Conservation (phyloP, 257 asterid species). For the Fraxinus anomala region DNA sequence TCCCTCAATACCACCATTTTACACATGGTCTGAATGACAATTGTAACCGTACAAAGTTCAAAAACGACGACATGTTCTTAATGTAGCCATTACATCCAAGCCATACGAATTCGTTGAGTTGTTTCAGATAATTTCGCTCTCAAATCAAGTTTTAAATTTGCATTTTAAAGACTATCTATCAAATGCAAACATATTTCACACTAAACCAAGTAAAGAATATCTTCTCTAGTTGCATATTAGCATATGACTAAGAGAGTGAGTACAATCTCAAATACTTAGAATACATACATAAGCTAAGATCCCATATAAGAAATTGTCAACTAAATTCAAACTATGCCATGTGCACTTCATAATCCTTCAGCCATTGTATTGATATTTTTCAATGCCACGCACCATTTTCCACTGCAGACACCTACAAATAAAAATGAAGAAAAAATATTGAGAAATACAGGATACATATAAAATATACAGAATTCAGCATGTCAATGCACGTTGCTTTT, state of each 20-base stretch:
- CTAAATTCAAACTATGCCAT: background rate
- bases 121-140: background rate
- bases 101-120: background rate
- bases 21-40: too few relatives aligned
- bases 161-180: background rate
- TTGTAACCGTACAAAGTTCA: too few relatives aligned
- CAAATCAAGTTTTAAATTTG: background rate
- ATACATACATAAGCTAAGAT: background rate
- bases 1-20: too few relatives aligned
- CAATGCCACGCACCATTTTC: background rate
- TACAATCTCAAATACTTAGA: background rate
- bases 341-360: background rate
- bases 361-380: background rate
- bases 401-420: background rate
- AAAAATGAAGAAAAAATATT: background rate
- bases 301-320: background rate
- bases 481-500: background rate
- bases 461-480: background rate
- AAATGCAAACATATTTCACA: background rate
- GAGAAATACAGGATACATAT: background rate
- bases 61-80: too few relatives aligned
- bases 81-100: background rate
- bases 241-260: background rate
- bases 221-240: background rate
- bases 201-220: background rate